These are phyloP conservation scores for Nicotiana tomentosiformis DNA, from an alignment of 257 asterid genomes.

Conservation along the genomic window DNA sequence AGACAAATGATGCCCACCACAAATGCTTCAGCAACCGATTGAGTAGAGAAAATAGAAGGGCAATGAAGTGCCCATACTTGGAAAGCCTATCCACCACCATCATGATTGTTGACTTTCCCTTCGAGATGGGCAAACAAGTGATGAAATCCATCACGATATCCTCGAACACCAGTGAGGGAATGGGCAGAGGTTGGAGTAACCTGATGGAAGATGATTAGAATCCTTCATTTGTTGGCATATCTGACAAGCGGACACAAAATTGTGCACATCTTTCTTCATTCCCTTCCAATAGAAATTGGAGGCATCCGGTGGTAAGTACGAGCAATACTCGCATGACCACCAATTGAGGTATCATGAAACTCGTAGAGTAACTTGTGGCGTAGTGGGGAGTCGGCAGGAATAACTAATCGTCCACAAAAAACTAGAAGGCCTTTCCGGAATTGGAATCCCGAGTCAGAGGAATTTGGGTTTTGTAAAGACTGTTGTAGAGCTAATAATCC, in stretches of 20 bases:
- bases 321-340: neutral
- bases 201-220: neutral
- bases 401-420: neutral
- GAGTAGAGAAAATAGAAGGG: neutral
- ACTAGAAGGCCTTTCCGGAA: neutral
- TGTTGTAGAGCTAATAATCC: neutral
- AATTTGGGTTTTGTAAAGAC: neutral
- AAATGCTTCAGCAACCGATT: neutral
- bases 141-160: conserved; percentile 8
- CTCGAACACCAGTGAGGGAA: neutral
- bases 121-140: neutral
- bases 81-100: neutral
- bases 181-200: neutral
- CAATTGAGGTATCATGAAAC: neutral
- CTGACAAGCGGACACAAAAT: no score
- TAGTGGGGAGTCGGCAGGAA: neutral
- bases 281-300: no score
- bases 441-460: no score
- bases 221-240: no score
- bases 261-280: no score
- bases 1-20: neutral
- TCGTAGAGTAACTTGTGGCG: neutral
- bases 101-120: neutral
- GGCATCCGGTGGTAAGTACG: neutral
- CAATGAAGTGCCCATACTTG: neutral